Evolutionary conservation across 176 grass and related monocot species (phyloP), one percentile per base, ranked within the genome.

Genomic region (Carex kokanica): DNA sequence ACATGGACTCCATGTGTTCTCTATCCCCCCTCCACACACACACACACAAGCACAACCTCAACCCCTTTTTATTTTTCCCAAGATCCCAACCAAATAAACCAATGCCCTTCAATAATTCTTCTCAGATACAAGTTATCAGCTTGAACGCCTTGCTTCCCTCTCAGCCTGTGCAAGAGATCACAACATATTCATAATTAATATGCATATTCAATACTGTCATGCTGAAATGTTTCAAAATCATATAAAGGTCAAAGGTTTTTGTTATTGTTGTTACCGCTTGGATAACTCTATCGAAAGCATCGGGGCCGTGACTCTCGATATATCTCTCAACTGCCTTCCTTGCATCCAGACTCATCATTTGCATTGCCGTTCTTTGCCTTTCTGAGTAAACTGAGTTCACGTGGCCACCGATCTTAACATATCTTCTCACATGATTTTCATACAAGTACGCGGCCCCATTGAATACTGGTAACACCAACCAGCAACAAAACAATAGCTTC

Each of bases 401-500:
- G 61, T 93, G 88, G 3, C 53, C 64, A 16, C 91, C 88, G n/a
- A 99, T 89, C 87, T 96, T 99, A 85, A 99, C 89, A 84, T 96
- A 96, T 24, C 83, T 90, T 31, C 97, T 83, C 70, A 99, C 91
- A 59, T 90, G 77, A 7, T 87, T 78, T 82, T 93, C 91, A 79
- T 99, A 92, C 84, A 99, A 92, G 84, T 99, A 99, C 0, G 97
- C 97, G 16, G 97, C 97, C 57, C 97, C 97, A 54, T 99, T 99
- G 74, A 99, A 99, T 29, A 93, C 88, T 2, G 97, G 97, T 7
- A 99, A 88, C 86, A 99, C 97, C 93, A 99, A 72, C 97, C 97
- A 99, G 78, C 88, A 85, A 83, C 93, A 95, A 77, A 99, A 90
- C 9, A 96, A 74, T 18, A 99, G 91, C 84, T 99, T 99, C 88